Base-by-base conservation (phyloP, 768 basidiomycete species). In the Gymnopilus dilepis region DNA sequence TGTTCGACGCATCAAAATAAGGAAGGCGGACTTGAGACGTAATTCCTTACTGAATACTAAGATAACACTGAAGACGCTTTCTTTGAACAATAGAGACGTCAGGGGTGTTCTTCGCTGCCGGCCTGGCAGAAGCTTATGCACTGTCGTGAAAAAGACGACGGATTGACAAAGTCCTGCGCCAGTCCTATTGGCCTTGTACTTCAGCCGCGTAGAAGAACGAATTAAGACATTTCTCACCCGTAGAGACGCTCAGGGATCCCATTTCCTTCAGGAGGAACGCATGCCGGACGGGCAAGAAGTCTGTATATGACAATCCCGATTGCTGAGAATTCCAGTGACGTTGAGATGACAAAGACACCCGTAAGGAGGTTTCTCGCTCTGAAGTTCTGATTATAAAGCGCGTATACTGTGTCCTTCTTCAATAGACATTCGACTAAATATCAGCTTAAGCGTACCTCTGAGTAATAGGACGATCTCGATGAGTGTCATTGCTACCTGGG, bases 381-480 rank as follows among this genome's bases (percentile, higher is more conserved):
- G 7, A 43, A 54, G 51, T 53, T 64, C 31, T 63, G 67, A 21
- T 67, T 66, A 55, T 67, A 70, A 7, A 70, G 61, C 3, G 65
- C 62, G 26, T 65, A 65, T 11, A 70, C 69, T 70, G 42, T 19
- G 15, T n/a, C 30, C 6, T 28, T 26, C 17, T 15, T 51, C 24
- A 45, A 61, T 58, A 2, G 28, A 21, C 5, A 19, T 24, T 34
- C 13, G 26, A 9, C 6, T 13, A 13, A 52, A 21, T 33, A 15
- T 21, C 11, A 31, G 24, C 2, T 17, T 17, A 28, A n/a, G 15
- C 60, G 4, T 45, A 68, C 70, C 65, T 59, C 70, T 60, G 19
- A 69, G 38, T 9, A 68, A 47, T 28, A 71, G 61, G 19, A 71
- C 65, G 8, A 62, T 56, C 42, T 71, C 69, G 24, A 71, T 53